phyloP scores from a whole-genome alignment of 2,329 filamentous ascomycete genomes.

The Talaromyces verruculosus region DNA sequence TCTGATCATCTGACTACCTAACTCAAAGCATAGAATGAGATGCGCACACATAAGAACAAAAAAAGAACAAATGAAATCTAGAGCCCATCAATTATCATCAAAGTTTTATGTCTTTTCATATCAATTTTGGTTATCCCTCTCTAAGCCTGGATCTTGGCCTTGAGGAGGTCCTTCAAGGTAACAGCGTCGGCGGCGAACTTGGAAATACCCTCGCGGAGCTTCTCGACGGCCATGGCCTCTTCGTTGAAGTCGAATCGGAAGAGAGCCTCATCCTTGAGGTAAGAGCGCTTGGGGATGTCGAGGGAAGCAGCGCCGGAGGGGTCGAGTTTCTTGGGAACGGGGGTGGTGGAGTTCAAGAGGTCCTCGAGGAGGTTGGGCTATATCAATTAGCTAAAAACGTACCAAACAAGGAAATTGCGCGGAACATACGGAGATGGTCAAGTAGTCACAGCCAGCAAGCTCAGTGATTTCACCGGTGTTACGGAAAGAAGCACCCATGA shows the following conservation, averaged over 20 bases:
- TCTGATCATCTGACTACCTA: conserved; percentile 3
- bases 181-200: conserved; percentile 97
- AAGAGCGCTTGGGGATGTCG: conserved; percentile 82
- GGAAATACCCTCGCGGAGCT: conserved; percentile 98
- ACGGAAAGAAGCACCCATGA: conserved; percentile 99
- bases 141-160: conserved; percentile 70
- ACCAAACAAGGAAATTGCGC: no score
- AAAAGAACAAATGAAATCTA: conserved; percentile 7
- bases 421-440: conserved; percentile 77
- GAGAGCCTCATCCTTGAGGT: conserved; percentile 80
- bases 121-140: background rate
- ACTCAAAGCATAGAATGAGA: background rate
- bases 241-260: conserved; percentile 99
- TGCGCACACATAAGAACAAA: background rate
- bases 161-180: conserved; percentile 88
- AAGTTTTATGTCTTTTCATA: conserved; percentile 9
- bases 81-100: conserved; percentile 13
- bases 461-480: conserved; percentile 96
- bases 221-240: conserved; percentile 98
- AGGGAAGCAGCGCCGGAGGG: conserved; percentile 63
- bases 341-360: conserved; percentile 76
- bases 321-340: conserved; percentile 92
- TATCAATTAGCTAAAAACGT: conserved; percentile 23
- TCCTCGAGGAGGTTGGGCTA: conserved; percentile 92
- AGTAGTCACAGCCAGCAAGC: conserved; percentile 96